Percentiles rank a stretch among this genome's conserved stretches.
phyloP scores from a whole-genome alignment of 2,329 filamentous ascomycete genomes.

The Passalora sequoiae region DNA sequence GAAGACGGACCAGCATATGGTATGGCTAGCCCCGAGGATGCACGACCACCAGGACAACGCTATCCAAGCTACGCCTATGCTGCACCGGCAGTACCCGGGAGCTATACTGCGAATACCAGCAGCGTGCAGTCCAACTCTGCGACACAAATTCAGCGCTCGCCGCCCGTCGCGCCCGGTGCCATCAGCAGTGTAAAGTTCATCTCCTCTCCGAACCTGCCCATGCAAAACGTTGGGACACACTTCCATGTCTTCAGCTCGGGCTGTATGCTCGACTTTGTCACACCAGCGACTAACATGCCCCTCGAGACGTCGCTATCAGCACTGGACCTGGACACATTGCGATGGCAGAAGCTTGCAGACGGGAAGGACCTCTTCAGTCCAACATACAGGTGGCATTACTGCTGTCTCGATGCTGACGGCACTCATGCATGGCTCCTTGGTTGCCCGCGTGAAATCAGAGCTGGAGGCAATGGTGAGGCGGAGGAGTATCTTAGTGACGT shows the following conservation, averaged over 20 bases:
- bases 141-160: conserved; percentile 41
- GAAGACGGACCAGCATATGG: conserved; percentile 33
- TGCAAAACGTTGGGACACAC: conserved; percentile 84
- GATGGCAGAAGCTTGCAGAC: conserved; percentile 93
- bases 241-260: conserved; percentile 94
- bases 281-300: conserved; percentile 79
- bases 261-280: conserved; percentile 88
- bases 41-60: conserved; percentile 31
- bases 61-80: conserved; percentile 25
- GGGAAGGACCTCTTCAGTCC: conserved; percentile 87
- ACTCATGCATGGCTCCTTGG: conserved; percentile 97
- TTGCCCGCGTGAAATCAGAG: conserved; percentile 71
- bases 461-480: conserved; percentile 63
- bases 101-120: conserved; percentile 69
- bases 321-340: conserved; percentile 75
- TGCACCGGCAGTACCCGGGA: conserved; percentile 30
- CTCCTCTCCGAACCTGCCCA: conserved; percentile 77
- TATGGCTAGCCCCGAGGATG: conserved; percentile 30
- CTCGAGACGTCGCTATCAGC: conserved; percentile 88
- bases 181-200: conserved; percentile 89
- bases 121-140: conserved; percentile 53
- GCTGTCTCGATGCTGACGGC: conserved; percentile 88
- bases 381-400: conserved; percentile 97
- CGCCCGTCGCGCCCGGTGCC: conserved; percentile 67
- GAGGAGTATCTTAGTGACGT: conserved; percentile 95